Evolutionary conservation across 2,329 filamentous ascomycete genomes (phyloP), one percentile per base, ranked within the genome.

Genomic region (Fusarium chlamydosporum): DNA sequence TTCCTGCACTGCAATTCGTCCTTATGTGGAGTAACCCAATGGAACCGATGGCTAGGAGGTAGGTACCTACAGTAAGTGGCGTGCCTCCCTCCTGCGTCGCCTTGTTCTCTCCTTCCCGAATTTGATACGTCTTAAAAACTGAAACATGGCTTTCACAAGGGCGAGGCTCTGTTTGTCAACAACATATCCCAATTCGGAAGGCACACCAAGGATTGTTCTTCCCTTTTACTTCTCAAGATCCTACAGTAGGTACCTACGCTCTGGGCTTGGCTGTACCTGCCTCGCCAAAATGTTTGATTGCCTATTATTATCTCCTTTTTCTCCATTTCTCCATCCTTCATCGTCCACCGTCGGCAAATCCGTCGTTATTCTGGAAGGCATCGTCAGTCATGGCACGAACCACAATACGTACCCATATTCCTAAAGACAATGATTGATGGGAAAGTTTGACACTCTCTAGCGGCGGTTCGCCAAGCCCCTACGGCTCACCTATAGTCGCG

Each of bases 91-190:
- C 23, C 26, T 50, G 47, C 47, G 47, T 40, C 16, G 29, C 27
- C 29, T 50, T 69, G 35, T 20, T 47, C 48, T 70, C 52, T 64
- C 55, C 50, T 61, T 56, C 56, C 42, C 63, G 43, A 47, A 66
- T 66, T 67, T 52, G 70, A 64, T 56, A 63, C 47, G 48, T 53
- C n/a, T 64, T 70, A 61, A 57, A 72, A 65, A 67, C 68, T 73
- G 71, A 73, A 73, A 74, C 71, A 55, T 45, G 56, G 47, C 56
- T 68, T 61, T 34, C 59, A 42, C 40, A 27, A 31, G 33, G 50
- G 58, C 63, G 42, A 38, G 45, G 48, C 52, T 55, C 46, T 45
- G 56, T 58, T 60, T 46, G 65, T 61, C 45, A 65, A 64, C 34
- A 50, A 26, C 53, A 46, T 23, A 27, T n/a, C 61, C 63, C 40